phyloP scores from a whole-genome alignment of 1,284 basidiomycete genomes.

The Tylopilus microsporus region DNA sequence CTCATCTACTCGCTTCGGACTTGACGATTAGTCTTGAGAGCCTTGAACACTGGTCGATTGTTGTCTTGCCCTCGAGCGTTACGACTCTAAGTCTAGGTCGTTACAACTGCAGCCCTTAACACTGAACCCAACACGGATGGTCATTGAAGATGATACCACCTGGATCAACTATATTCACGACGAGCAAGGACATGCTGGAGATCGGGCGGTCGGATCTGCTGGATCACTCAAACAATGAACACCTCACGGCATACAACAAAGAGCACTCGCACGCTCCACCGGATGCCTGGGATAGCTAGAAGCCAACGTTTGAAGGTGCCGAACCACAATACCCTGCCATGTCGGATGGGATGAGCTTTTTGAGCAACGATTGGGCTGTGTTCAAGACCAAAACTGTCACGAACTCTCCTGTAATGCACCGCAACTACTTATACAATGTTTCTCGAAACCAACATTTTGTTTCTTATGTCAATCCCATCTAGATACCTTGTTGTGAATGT shows the following conservation, averaged over 20 bases:
- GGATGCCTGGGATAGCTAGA: not conserved
- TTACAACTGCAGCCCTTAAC: too few species aligned
- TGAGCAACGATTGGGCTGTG: constrained; percentile 6
- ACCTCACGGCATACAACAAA: not conserved
- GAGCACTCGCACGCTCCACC: not conserved
- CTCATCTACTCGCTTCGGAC: too few species aligned
- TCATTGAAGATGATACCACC: not conserved
- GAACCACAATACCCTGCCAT: not conserved
- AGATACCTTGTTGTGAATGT: too few species aligned
- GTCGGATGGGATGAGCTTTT: constrained; percentile 2
- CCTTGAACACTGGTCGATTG: too few species aligned
- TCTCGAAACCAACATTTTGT: too few species aligned
- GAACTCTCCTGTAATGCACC: too few species aligned
- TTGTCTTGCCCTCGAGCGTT: too few species aligned
- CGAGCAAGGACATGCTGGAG: not conserved
- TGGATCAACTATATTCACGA: not conserved
- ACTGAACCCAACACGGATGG: not conserved
- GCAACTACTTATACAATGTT: too few species aligned
- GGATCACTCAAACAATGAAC: not conserved
- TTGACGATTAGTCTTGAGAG: too few species aligned
- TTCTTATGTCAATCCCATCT: too few species aligned
- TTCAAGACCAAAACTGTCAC: not conserved
- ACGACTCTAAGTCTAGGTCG: too few species aligned
- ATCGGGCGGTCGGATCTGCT: not conserved
- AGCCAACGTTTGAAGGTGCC: not conserved